Percentiles rank a stretch among this genome's conserved stretches.
phyloP scores from a whole-genome alignment of 495 filamentous ascomycete species.

The Letharia columbiana region DNA sequence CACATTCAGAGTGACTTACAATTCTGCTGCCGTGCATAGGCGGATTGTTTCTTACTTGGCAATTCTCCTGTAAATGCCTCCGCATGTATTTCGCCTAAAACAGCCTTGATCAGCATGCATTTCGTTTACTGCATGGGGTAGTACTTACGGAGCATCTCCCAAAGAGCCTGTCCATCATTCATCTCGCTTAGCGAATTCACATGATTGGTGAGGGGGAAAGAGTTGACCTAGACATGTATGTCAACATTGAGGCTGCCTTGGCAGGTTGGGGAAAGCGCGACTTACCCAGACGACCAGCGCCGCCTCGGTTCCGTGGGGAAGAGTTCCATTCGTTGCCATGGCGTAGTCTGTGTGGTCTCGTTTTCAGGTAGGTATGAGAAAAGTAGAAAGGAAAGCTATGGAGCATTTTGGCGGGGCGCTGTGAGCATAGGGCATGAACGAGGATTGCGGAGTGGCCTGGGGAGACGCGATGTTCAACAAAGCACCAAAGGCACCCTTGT shows the following conservation, averaged over 20 bases:
- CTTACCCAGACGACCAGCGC: conserved; percentile 50
- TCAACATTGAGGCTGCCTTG: conserved; percentile 13
- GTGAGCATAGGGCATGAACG: conserved; percentile 10
- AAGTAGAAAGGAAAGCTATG: conserved; percentile 10
- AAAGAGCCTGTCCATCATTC: conserved; percentile 64
- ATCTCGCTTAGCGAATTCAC: conserved; percentile 52
- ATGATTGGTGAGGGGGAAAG: conserved; percentile 40
- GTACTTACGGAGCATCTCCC: conserved; percentile 47
- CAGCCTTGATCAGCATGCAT: conserved; percentile 15
- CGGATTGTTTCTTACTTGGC: conserved; percentile 45
- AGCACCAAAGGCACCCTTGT: conserved; percentile 10
- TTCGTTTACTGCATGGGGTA: conserved; percentile 5
- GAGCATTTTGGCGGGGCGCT: conserved; percentile 17
- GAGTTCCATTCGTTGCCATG: conserved; percentile 21
- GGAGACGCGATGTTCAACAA: conserved; percentile 17
- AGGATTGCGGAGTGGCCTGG: neutral
- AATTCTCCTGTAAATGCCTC: conserved; percentile 58
- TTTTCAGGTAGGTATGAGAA: conserved; percentile 3
- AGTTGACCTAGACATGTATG: conserved; percentile 35
- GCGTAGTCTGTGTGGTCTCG: conserved; percentile 3
- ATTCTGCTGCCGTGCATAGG: conserved; percentile 34
- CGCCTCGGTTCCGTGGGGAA: conserved; percentile 24
- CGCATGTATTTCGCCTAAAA: conserved; percentile 51
- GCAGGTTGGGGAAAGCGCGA: conserved; percentile 12
- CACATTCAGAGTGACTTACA: conserved; percentile 20